Evolutionary conservation across 345 rosid species (phyloP), one percentile per base, ranked within the genome.

Genomic region (Syzygium grande): DNA sequence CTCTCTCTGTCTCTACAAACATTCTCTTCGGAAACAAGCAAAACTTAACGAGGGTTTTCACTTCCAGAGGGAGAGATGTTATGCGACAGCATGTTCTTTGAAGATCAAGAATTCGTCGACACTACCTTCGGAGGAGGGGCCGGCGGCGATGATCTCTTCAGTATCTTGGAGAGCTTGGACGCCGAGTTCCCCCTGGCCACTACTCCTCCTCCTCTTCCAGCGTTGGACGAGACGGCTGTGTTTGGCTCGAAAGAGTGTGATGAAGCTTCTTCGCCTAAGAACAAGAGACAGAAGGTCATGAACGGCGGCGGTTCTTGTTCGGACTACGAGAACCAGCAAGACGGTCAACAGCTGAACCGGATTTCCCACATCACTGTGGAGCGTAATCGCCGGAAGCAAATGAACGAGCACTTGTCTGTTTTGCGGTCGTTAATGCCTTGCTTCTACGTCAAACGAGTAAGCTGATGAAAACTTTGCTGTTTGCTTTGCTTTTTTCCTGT

Each of bases 381-480:
- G 89, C 95, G 99, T 34, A 98, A 98, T 93, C 94, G 99, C 90
- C 92, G 99, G 88, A 98, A 97, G 95, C 99, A 97, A 90, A 98
- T 98, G 99, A 98, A 97, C 87, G 98, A 97, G 84, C 95, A 97
- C 89, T 89, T 98, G 63, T 91, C 96, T 0, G 98, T 97, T 51
- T 92, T 98, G 85, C 93, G 99, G 88, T 95, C 98, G 8, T 93
- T 98, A 58, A 97, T 96, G 99, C 99, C 99, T 90, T 93, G 98
- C 91, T 98, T 98, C 96, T 97, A 98, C 89, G 98, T 98, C 93
- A 98, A 98, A 91, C 94, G 99, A 88, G 99, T 97, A 91, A 89
- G 92, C 29, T 51, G 58, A 65, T 51, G 58, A 41, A 54, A 52
- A 38, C 68, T 84, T 84, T n/a, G 25, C 88, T 8, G 52, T 38